Evolutionary conservation across 176 grass and related monocot genomes (phyloP), one percentile per base, ranked within the genome.

Genomic region (Saccharum spontaneum): DNA sequence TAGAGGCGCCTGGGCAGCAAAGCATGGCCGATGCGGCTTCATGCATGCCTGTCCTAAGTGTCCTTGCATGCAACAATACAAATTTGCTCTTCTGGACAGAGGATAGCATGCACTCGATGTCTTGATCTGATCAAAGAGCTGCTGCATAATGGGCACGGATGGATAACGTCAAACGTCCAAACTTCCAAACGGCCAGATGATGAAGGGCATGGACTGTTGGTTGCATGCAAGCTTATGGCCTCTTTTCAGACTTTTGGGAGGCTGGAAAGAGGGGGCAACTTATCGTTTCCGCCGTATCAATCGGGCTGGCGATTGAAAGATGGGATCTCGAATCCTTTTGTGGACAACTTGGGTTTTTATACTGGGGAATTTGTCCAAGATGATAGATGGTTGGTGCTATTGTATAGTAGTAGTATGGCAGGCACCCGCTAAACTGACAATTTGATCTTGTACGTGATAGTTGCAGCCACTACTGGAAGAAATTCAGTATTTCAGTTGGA

Each of bases 221-320:
- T 54, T 65, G 34, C n/a, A n/a, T n/a, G n/a, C 40, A 76, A 34
- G 48, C 62, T 2, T 41, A 39, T 70, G 18, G 3, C 28, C 12
- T 11, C 49, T 69, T 44, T 40, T 80, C 26, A 81, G 77, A 49
- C 7, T 66, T n/a, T 52, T 15, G 13, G 7, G 15, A 43, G 10
- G 15, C 36, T 80, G 69, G 77, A 85, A 81, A 85, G 61, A 9
- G 59, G 59, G n/a, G n/a, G n/a, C n/a, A n/a, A n/a, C n/a, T n/a
- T n/a, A n/a, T n/a, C n/a, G n/a, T n/a, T n/a, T n/a, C n/a, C n/a
- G n/a, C n/a, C n/a, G n/a, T n/a, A 50, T 80, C 28, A 7, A 40
- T 15, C 45, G 36, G 6, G 17, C 16, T 48, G 62, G 3, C 15
- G 1, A 18, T 41, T 34, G 43, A 41, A 65, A 38, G 41, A 73